These are phyloP conservation scores for Coprinellus micaceus DNA, from an alignment of 768 basidiomycete species.

Conservation along the genomic window DNA sequence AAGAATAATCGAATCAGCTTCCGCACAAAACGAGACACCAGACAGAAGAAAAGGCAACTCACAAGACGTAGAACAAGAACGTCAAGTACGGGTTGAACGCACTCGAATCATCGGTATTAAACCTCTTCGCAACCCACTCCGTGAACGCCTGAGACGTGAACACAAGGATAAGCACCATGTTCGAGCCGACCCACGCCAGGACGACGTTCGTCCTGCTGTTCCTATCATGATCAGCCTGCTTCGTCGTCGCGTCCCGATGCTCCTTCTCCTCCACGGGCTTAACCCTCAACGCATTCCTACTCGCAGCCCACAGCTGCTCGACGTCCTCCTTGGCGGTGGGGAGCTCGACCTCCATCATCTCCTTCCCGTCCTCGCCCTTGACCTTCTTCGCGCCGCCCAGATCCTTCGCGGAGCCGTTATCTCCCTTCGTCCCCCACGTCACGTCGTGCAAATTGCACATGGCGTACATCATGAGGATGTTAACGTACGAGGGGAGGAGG, in stretches of 20 bases:
- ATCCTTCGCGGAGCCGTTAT: slow-evolving; percentile 84
- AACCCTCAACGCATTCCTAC: slow-evolving; percentile 62
- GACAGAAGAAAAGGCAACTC: slow-evolving; percentile 19
- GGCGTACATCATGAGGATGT: slow-evolving; percentile 91
- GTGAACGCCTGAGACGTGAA: slow-evolving; percentile 78
- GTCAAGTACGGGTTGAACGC: slow-evolving; percentile 87
- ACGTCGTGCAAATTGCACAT: slow-evolving; percentile 93
- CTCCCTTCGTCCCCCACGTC: slow-evolving; percentile 91
- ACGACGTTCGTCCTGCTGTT: slow-evolving; percentile 85
- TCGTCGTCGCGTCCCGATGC: slow-evolving; percentile 82
- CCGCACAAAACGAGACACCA: slow-evolving; percentile 4
- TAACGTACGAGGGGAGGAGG: slow-evolving; percentile 72
- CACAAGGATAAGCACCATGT: slow-evolving; percentile 73
- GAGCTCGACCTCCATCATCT: slow-evolving; percentile 81
- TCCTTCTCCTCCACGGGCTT: slow-evolving; percentile 72
- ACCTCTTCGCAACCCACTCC: slow-evolving; percentile 62
- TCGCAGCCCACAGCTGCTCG: slow-evolving; percentile 81
- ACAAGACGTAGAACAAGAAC: slow-evolving; percentile 69
- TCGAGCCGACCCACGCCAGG: slow-evolving; percentile 77
- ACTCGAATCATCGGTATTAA: slow-evolving; percentile 44
- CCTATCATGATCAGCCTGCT: slow-evolving; percentile 83
- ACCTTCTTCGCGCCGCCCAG: slow-evolving; percentile 89
- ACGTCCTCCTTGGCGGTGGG: slow-evolving; percentile 83
- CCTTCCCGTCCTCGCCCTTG: slow-evolving; percentile 79
- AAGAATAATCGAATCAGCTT: neutral